A percentile compares a stretch with the other conserved stretches of the same genome.
phyloP scores from a whole-genome alignment of 306 rosid species.

The Parietaria judaica region DNA sequence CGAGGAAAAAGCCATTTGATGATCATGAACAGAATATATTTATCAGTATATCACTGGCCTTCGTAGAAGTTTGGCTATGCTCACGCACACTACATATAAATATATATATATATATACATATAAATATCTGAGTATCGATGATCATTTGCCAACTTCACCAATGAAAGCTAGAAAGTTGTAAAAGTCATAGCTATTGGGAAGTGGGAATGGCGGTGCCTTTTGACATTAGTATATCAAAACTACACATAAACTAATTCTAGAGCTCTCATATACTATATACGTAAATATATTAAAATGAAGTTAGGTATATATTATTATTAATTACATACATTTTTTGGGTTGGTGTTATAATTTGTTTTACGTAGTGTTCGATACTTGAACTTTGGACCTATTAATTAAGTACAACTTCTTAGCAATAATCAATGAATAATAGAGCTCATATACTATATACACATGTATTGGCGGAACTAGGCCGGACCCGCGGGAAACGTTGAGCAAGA shows the following conservation, averaged over 20 bases:
- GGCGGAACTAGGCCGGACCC: no score
- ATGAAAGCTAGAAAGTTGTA: conserved; percentile 21
- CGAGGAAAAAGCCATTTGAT: conserved; percentile 20
- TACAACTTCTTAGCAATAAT: no score
- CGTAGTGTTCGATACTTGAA: no score
- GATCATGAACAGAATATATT: conserved; percentile 16
- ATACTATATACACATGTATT: no score
- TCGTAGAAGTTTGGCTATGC: conserved; percentile 21
- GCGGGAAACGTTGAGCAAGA: no score
- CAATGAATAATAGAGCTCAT: no score
- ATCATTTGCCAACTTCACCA: conserved; percentile 5
- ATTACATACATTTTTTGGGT: no score
- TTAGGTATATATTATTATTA: no score
- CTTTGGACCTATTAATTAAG: no score
- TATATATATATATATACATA: not conserved
- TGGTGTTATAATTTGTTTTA: no score
- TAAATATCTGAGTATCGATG: not conserved
- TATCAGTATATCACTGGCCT: conserved; percentile 19
- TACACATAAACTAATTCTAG: no score
- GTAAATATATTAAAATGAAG: not conserved
- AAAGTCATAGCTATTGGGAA: conserved; percentile 27
- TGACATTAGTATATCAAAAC: not conserved
- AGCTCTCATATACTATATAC: not conserved
- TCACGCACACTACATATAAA: conserved; percentile 8
- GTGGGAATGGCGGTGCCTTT: conserved; percentile 44